Evolutionary conservation across 257 asterid genomes (phyloP).

Genomic region (Cruciata laevipes): DNA sequence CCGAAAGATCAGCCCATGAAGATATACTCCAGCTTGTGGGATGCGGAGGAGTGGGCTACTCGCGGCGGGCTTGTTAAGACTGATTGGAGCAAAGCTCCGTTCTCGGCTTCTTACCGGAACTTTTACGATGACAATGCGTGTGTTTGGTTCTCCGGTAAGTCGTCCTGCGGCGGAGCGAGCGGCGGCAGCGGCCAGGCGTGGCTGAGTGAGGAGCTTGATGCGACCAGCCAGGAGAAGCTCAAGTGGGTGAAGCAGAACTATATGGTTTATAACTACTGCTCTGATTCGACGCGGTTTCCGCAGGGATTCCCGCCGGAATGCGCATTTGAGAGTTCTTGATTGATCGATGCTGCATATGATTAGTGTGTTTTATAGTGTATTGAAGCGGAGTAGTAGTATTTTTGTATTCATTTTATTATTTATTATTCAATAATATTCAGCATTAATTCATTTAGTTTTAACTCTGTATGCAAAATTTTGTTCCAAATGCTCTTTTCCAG

Average conservation of each 20-base stretch:
- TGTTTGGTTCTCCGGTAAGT: conserved; percentile 1
- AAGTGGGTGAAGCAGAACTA: conserved; percentile 8
- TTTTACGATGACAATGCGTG: background rate
- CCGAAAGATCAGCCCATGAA: conserved; percentile 14
- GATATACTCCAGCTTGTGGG: conserved; percentile 18
- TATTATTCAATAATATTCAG: too few relatives aligned
- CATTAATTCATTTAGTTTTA: too few relatives aligned
- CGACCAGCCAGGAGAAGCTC: conserved; percentile 5
- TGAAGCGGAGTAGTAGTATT: too few relatives aligned
- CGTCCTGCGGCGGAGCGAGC: conserved; percentile 4
- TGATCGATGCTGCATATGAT: too few relatives aligned
- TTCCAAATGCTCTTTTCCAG: too few relatives aligned
- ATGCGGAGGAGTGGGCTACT: conserved; percentile 14
- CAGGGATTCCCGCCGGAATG: conserved; percentile 9
- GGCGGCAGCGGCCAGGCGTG: background rate
- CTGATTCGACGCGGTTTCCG: conserved; percentile 1
- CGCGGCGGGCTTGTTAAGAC: conserved; percentile 2
- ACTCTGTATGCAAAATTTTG: too few relatives aligned
- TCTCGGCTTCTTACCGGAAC: conserved; percentile 4
- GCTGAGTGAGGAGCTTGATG: conserved; percentile 9
- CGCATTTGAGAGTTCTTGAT: conserved; percentile 1
- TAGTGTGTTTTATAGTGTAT: too few relatives aligned
- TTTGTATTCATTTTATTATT: too few relatives aligned
- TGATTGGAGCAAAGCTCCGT: conserved; percentile 9
- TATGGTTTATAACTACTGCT: conserved; percentile 9